Evolutionary conservation across 192 early-diverging fungal genomes (phyloP), one percentile per base, ranked within the genome.

Genomic region (Rhizophagus clarus): DNA sequence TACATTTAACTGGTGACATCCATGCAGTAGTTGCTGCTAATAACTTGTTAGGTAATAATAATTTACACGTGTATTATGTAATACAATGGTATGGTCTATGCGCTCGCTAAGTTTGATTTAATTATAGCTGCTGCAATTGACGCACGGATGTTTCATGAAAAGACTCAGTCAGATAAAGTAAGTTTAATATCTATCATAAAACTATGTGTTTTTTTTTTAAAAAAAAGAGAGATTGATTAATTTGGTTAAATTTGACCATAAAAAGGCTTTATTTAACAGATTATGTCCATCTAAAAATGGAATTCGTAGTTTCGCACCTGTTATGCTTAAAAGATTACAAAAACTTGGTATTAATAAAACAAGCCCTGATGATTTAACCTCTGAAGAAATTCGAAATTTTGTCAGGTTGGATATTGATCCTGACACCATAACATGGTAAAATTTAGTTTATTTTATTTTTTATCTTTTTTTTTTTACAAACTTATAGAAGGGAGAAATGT

Each of bases 1-100:
- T 99, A 78, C 98, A 99, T 75, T 89, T 99, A 88, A 99, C 98
- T 6, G 98, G 98, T 63, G 98, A 99, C 87, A 97, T 98, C 83
- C 98, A 99, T 82, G 98, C 98, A 37, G 96, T 99, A 74, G 93
- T 95, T 9, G 98, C 98, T 3, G 96, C 98, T 64, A 99, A 97
- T 89, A 99, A 99, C 87, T 87, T 99, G 72, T 85, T 97, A 22
- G 87, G 87, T 87, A 76, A 72, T 45, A n/a, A 24, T 2, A n/a
- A 66, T 82, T 42, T 20, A 79, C 14, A 37, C 11, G 11, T 72
- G 37, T 40, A 6, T 40, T 40, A 40, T 5, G 37, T 7, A 7
- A 40, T 40, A 7, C 37, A 40, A 7, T 40, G 37, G 32, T 32
- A 17, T 45, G 7, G 17, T 28, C 22, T 31, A 10, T 28, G 6